Conservation (phyloP, 2,329 filamentous ascomycete genomes). For the Tolypocladium guangdongense region DNA sequence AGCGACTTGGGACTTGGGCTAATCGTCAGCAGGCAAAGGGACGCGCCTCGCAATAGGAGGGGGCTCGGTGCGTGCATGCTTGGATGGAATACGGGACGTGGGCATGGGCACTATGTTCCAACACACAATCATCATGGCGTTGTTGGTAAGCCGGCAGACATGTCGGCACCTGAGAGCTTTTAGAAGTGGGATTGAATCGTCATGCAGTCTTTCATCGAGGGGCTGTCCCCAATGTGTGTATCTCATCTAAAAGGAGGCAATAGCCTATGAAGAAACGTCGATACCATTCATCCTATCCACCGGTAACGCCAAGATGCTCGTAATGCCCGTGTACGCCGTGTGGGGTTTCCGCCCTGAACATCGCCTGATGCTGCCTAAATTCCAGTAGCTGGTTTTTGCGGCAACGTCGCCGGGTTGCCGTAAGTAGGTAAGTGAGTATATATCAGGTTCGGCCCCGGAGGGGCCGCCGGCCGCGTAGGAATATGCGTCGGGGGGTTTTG, state of each 20-base stretch:
- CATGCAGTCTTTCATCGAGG: conserved; percentile 7
- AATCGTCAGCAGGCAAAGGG: neutral
- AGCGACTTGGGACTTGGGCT: neutral
- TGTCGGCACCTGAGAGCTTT: conserved; percentile 20
- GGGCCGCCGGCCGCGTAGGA: conserved; percentile 33
- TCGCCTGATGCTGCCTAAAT: conserved; percentile 26
- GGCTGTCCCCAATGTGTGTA: conserved; percentile 1
- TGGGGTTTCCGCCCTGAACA: conserved; percentile 13
- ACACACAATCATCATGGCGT: conserved; percentile 24
- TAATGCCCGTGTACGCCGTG: conserved; percentile 23
- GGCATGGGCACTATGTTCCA: conserved; percentile 21
- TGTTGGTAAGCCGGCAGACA: conserved; percentile 22
- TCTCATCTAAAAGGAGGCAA: conserved; percentile 3
- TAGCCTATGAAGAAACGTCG: conserved; percentile 15
- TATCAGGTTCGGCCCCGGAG: conserved; percentile 31
- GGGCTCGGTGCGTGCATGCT: conserved; percentile 5
- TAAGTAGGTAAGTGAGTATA: conserved; percentile 45
- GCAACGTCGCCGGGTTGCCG: conserved; percentile 48
- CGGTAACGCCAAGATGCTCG: conserved; percentile 29
- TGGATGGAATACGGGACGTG: conserved; percentile 14
- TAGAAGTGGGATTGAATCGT: conserved; percentile 23
- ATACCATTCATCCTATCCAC: conserved; percentile 22
- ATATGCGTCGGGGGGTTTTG: conserved; percentile 32
- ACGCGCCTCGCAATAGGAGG: neutral
- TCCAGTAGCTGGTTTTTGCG: conserved; percentile 45